Evolutionary conservation across 177 flowering plant species (phyloP), one percentile per base, ranked within the genome.

Genomic region (Vitis hybrid): DNA sequence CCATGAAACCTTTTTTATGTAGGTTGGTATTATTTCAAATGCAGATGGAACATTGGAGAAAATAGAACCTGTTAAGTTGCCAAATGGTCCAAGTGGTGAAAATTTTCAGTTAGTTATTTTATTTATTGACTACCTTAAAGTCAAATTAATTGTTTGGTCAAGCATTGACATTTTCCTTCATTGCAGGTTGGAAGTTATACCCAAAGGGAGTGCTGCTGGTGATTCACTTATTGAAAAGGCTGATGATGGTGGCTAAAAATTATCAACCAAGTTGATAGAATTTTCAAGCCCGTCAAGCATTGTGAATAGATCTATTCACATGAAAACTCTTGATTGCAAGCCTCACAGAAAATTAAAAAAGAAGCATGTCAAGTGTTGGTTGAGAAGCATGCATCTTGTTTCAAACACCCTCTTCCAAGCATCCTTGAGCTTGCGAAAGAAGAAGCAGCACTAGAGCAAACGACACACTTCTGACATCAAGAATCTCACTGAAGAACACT

Each of bases 391-490:
- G 76, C 79, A 65, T 67, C 62, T 85, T 24, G 76, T 89, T 63
- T 69, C 81, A 31, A 85, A 71, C 65, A 65, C 77, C 55, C 70
- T 90, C 13, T 85, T 80, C 62, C 75, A 77, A 67, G 65, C 74
- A 53, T 79, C 88, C 17, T 74, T 86, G 20, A 71, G 78, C 64
- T 12, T 81, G 54, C 65, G 75, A 61, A 88, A 77, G 82, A 94
- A 73, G 80, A 85, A 85, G 81, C 86, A 88, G 65, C 85, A 68
- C 68, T 65, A 87, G 72, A 78, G 59, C 51, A 87, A 78, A 71
- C 33, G 10, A 6, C 44, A 33, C 17, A 11, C 28, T 54, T 53
- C 64, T 13, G 70, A 58, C 33, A 44, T 33, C 44, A 74, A 62
- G 56, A 76, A 56, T 61, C 61, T 38, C n/a, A 28, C 11, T 56